Conservation (phyloP, 2,329 filamentous ascomycete species). For the Colletotrichum abscissum region DNA sequence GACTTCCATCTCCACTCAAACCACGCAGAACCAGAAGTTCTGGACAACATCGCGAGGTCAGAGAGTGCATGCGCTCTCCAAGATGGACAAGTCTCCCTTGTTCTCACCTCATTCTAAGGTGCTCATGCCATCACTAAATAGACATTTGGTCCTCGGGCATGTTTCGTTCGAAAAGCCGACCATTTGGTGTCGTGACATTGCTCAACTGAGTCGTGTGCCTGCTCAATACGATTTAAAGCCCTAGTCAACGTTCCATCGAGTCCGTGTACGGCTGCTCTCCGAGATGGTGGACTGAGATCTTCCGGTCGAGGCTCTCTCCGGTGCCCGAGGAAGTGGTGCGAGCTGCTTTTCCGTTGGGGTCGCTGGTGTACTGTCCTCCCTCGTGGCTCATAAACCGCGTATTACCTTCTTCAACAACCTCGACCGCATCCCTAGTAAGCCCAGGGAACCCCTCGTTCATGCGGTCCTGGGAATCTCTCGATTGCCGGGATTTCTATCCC, state of each 20-base stretch:
- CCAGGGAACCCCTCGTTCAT: conserved; percentile 6
- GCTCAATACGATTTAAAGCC: conserved; percentile 11
- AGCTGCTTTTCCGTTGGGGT: neutral
- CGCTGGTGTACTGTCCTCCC: neutral
- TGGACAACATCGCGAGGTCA: neutral
- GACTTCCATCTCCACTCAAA: conserved; percentile 6
- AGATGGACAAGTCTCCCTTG: neutral
- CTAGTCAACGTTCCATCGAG: conserved; percentile 27
- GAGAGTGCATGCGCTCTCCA: neutral
- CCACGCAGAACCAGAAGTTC: neutral
- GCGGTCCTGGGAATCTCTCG: conserved; percentile 23
- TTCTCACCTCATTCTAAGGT: neutral
- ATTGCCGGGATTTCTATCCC: conserved; percentile 29
- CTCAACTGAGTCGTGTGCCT: conserved; percentile 12
- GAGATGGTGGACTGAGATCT: conserved; percentile 4
- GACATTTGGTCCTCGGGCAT: neutral
- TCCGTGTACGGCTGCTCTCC: conserved; percentile 18
- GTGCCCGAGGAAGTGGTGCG: neutral
- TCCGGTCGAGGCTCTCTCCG: neutral
- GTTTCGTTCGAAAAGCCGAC: conserved; percentile 23
- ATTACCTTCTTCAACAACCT: neutral
- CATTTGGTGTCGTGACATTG: neutral
- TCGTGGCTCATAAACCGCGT: neutral
- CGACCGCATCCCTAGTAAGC: neutral
- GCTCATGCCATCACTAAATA: neutral